Evolutionary conservation across 106 monocot genomes (phyloP).

Genomic region (Gastrodia elata): DNA sequence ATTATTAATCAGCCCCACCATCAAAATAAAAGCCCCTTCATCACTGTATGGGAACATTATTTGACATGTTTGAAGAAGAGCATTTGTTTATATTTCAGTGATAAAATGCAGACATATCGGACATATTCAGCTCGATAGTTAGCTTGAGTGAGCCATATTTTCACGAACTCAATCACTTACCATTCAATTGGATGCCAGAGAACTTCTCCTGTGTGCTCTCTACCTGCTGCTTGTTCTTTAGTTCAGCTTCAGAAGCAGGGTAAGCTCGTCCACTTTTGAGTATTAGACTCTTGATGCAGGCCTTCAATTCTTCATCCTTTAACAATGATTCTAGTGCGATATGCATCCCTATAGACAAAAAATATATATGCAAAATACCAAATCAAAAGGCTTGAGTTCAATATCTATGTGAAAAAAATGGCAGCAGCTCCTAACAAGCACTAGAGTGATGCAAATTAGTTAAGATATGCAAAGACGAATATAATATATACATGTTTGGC

Average conservation of each 20-base stretch:
- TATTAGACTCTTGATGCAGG: constrained; percentile 52
- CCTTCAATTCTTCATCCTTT: constrained; percentile 46
- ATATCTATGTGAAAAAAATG: not conserved
- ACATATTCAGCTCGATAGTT: too few relatives aligned
- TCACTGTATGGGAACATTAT: not conserved
- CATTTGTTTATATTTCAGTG: not conserved
- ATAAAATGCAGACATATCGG: not conserved
- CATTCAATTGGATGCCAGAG: constrained; percentile 25
- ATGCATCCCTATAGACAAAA: constrained; percentile 46
- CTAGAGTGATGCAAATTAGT: too few relatives aligned
- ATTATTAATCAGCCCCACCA: too few relatives aligned
- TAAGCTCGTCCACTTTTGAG: constrained; percentile 54
- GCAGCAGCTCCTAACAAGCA: not conserved
- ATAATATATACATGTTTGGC: too few relatives aligned
- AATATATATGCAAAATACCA: too few relatives aligned
- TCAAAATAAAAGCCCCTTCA: not conserved
- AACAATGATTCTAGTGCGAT: constrained; percentile 67
- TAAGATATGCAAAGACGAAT: too few relatives aligned
- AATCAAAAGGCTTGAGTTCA: too few relatives aligned
- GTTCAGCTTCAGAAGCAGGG: constrained; percentile 20
- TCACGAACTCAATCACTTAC: constrained; percentile 1
- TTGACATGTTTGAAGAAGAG: not conserved
- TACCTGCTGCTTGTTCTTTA: constrained; percentile 9
- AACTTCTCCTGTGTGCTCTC: constrained; percentile 16
- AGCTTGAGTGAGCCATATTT: too few relatives aligned